Percentiles rank a stretch among this genome's conserved stretches.
Evolutionary conservation across 1,139 yeast genomes (phyloP).

Genomic region (Meyerozyma smithsonii): DNA sequence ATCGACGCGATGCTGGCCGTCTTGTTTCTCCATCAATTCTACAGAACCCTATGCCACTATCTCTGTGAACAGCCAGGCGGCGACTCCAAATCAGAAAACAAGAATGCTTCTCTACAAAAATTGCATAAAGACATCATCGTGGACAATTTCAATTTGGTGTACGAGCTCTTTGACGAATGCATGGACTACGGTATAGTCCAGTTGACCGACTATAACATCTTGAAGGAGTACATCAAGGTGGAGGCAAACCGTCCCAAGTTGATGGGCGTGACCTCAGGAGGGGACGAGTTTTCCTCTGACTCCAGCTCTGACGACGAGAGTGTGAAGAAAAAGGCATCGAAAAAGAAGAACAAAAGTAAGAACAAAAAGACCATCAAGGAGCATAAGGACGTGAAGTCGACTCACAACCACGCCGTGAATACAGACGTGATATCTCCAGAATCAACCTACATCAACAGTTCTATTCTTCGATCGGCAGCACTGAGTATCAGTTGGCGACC

Average conservation of each 20-base stretch:
- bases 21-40: slow-evolving; percentile 31
- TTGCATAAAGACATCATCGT: slow-evolving; percentile 26
- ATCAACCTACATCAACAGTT: slow-evolving; percentile 46
- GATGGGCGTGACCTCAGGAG: slow-evolving; percentile 1
- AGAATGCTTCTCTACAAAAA: background rate
- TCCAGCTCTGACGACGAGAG: slow-evolving; percentile 13
- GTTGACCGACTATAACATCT: slow-evolving; percentile 39
- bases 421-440: slow-evolving; percentile 28
- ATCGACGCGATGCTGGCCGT: slow-evolving; percentile 40
- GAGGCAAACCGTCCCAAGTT: slow-evolving; percentile 28
- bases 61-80: slow-evolving; percentile 15
- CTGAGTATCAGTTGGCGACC: slow-evolving; percentile 47
- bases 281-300: slow-evolving; percentile 4
- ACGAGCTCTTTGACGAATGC: slow-evolving; percentile 43
- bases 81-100: background rate
- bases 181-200: slow-evolving; percentile 43
- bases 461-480: slow-evolving; percentile 44
- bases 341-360: slow-evolving; percentile 5
- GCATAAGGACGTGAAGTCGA: slow-evolving; percentile 25
- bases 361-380: slow-evolving; percentile 15
- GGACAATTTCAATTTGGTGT: slow-evolving; percentile 38
- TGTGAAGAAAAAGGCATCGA: slow-evolving; percentile 7
- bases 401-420: slow-evolving; percentile 37
- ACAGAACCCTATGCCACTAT: slow-evolving; percentile 28
- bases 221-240: slow-evolving; percentile 42